Conservation (phyloP, 23 red algal genomes). For the Pyropia yezoensis region DNA sequence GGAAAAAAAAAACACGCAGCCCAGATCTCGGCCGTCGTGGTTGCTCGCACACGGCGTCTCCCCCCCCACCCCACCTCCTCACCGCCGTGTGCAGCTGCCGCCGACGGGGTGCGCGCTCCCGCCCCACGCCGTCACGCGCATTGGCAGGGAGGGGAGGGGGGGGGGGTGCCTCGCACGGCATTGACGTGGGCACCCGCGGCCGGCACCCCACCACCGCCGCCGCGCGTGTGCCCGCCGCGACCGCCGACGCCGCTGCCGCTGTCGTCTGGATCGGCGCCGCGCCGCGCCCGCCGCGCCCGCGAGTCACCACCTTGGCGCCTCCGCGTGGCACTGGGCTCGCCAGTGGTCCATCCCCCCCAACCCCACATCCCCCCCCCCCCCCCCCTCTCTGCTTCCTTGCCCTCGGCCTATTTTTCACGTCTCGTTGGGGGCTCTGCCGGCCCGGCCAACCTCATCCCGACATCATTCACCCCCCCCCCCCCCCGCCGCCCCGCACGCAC, state of each 20-base stretch:
- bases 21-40: no score
- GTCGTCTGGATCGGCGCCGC: background rate
- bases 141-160: no score
- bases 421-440: background rate
- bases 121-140: no score
- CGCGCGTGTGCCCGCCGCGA: background rate
- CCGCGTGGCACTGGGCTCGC: background rate
- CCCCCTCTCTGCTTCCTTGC: background rate
- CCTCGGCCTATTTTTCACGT: background rate
- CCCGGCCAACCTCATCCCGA: background rate
- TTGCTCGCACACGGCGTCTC: no score
- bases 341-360: background rate
- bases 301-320: no score
- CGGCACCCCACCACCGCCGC: background rate
- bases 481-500: background rate
- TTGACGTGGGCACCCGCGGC: no score
- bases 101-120: no score
- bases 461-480: background rate
- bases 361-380: background rate
- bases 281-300: no score
- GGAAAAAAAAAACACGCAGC: no score
- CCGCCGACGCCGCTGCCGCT: background rate
- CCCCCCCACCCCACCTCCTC: no score
- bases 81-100: no score
- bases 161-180: no score